Conservation (phyloP, 257 asterid genomes). For the Capsicum chinense region DNA sequence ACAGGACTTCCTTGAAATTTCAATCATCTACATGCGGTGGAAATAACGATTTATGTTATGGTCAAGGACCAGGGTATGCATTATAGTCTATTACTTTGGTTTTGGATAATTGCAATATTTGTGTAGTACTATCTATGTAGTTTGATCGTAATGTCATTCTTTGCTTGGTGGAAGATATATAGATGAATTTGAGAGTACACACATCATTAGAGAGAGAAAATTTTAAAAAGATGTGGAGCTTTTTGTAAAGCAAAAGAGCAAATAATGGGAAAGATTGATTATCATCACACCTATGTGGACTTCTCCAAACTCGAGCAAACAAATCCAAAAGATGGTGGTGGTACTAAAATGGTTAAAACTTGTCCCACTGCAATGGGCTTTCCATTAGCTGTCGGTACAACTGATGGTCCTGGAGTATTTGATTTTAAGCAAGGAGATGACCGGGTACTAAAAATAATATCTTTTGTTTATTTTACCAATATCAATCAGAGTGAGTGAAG, state of each 20-base stretch:
- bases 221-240: constrained; percentile 80
- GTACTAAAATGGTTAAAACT: constrained; percentile 64
- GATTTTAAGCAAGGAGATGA: no score
- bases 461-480: no score
- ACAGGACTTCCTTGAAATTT: constrained; percentile 96
- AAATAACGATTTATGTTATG: constrained; percentile 93
- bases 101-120: constrained; percentile 20
- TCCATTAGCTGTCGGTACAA: constrained; percentile 99
- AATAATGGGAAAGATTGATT: no score
- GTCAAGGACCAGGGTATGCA: constrained; percentile 96
- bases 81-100: neutral
- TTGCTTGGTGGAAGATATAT: constrained; percentile 66
- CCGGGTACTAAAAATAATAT: no score
- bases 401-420: constrained; percentile 23
- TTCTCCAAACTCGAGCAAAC: constrained; percentile 81
- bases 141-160: constrained; percentile 32
- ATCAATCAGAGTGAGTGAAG: no score
- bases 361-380: constrained; percentile 99
- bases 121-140: neutral
- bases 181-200: constrained; percentile 95
- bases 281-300: constrained; percentile 48
- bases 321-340: constrained; percentile 62
- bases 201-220: constrained; percentile 90
- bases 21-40: constrained; percentile 96
- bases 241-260: constrained; percentile 63